Percentiles rank a stretch among this genome's conserved stretches.
phyloP scores from a whole-genome alignment of 164 flowering plant species.

The Berberis thunbergii region DNA sequence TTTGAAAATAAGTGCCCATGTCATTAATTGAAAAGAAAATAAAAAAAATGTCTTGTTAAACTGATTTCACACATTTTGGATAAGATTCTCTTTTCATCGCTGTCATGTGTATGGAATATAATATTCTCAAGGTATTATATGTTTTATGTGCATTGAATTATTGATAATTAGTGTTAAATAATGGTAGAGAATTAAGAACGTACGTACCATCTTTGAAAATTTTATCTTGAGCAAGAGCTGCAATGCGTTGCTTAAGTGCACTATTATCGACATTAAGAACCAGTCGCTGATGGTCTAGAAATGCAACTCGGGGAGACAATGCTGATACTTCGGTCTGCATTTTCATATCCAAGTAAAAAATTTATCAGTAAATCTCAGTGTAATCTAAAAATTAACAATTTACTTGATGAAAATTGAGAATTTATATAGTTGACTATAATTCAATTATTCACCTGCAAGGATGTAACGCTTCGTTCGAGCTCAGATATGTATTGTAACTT shows the following conservation, averaged over 20 bases:
- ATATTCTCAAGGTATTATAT: too few species aligned
- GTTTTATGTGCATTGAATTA: too few species aligned
- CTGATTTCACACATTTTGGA: too few species aligned
- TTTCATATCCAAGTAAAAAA: not conserved
- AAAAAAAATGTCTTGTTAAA: too few species aligned
- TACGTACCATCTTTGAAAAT: conserved; percentile 72
- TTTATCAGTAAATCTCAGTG: not conserved
- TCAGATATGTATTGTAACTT: conserved; percentile 81
- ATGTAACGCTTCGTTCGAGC: conserved; percentile 65
- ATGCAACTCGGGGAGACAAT: conserved; percentile 77
- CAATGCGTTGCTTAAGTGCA: conserved; percentile 83
- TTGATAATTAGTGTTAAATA: not conserved
- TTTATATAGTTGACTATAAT: too few species aligned
- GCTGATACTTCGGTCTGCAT: conserved; percentile 74
- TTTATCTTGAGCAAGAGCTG: conserved; percentile 82
- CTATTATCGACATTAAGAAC: conserved; percentile 78
- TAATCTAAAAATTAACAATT: not conserved
- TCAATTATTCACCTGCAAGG: conserved; percentile 41
- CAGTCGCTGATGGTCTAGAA: conserved; percentile 71
- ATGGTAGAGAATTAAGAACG: too few species aligned
- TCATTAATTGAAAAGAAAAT: too few species aligned
- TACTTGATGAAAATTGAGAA: too few species aligned
- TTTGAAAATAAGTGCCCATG: too few species aligned
- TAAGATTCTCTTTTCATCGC: too few species aligned
- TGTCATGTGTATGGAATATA: too few species aligned